These are phyloP conservation scores for Porogramme epimiltina DNA, from an alignment of 1,284 basidiomycete genomes.

Conservation along the genomic window DNA sequence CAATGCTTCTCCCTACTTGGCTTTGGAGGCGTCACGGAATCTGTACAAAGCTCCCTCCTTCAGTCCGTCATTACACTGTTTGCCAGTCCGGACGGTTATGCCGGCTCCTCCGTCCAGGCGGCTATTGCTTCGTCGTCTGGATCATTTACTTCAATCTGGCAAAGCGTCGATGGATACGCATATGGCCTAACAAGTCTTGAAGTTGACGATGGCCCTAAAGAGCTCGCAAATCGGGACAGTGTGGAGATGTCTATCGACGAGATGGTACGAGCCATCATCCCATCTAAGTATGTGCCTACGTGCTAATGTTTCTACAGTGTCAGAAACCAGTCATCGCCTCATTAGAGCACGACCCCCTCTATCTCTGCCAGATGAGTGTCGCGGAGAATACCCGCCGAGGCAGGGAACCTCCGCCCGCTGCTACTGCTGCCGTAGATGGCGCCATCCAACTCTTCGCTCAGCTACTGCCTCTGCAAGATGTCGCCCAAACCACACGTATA, in stretches of 20 bases:
- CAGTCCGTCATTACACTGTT: slow-evolving; percentile 86
- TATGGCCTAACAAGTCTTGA: slow-evolving; percentile 87
- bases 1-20: slow-evolving; percentile 90
- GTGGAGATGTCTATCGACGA: slow-evolving; percentile 78
- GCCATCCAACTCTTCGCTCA: slow-evolving; percentile 86
- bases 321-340: slow-evolving; percentile 83
- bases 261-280: slow-evolving; percentile 52
- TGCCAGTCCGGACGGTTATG: slow-evolving; percentile 80
- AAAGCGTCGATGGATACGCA: slow-evolving; percentile 85
- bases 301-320: slow-evolving; percentile 44
- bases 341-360: slow-evolving; percentile 85
- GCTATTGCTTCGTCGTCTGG: slow-evolving; percentile 90
- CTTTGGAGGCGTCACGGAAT: slow-evolving; percentile 77
- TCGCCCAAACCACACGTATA: slow-evolving; percentile 65
- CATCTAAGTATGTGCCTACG: neutral
- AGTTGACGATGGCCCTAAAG: slow-evolving; percentile 44
- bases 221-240: slow-evolving; percentile 76
- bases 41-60: slow-evolving; percentile 80
- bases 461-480: slow-evolving; percentile 80
- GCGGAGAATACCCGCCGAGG: slow-evolving; percentile 45
- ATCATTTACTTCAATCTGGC: slow-evolving; percentile 86
- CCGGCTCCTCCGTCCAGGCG: slow-evolving; percentile 87
- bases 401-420: slow-evolving; percentile 72
- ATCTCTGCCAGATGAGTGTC: slow-evolving; percentile 61
- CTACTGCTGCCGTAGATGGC: slow-evolving; percentile 87